Evolutionary conservation across 2,329 filamentous ascomycete species (phyloP).

Genomic region (Neurospora crassa): DNA sequence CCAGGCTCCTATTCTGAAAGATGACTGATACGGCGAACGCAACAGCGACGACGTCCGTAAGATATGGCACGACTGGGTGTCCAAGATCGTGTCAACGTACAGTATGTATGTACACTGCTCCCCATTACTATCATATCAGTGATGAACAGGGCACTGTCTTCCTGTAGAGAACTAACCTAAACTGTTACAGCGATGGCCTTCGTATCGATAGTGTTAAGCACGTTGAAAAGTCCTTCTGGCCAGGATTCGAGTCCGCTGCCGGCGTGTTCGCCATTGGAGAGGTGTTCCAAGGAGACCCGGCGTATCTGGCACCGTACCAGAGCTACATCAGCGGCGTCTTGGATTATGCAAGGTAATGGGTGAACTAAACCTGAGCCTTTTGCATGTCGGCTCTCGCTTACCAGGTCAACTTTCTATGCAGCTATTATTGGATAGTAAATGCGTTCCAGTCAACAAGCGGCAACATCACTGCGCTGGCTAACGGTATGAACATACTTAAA

Average conservation of each 20-base stretch:
- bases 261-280: constrained; percentile 42
- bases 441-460: constrained; percentile 21
- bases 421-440: constrained; percentile 20
- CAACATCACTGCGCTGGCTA: constrained; percentile 27
- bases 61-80: constrained; percentile 18
- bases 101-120: constrained; percentile 9
- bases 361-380: not conserved
- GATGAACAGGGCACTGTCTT: not conserved
- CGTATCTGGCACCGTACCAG: constrained; percentile 35
- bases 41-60: constrained; percentile 10
- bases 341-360: constrained; percentile 36
- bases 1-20: not conserved
- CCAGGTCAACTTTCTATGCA: not conserved
- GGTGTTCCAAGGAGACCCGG: constrained; percentile 36
- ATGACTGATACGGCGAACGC: not conserved
- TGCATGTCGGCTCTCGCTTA: not conserved
- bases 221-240: constrained; percentile 38
- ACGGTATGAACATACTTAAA: constrained; percentile 18
- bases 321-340: constrained; percentile 36
- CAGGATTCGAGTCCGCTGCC: constrained; percentile 32
- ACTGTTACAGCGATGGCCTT: constrained; percentile 34
- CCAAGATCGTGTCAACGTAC: constrained; percentile 14
- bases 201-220: constrained; percentile 40
- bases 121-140: not conserved
- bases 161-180: not conserved